phyloP scores from a whole-genome alignment of 345 rosid species.

The Alliaria petiolata region DNA sequence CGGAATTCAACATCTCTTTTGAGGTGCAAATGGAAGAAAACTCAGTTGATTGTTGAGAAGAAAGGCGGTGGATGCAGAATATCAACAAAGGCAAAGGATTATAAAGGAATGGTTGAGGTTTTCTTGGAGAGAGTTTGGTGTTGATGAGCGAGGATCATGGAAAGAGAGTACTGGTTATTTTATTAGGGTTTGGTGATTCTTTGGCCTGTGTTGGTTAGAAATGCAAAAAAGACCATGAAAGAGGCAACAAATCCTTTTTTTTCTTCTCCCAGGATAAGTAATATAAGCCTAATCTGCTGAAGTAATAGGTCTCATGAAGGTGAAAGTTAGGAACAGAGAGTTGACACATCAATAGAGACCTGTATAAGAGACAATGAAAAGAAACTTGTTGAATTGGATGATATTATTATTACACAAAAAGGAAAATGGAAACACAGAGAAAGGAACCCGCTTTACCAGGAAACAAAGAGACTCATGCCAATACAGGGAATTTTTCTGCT shows the following conservation, averaged over 20 bases:
- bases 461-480: neutral
- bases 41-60: slow-evolving; percentile 20
- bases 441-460: neutral
- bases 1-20: slow-evolving; percentile 39
- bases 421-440: neutral
- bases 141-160: slow-evolving; percentile 40
- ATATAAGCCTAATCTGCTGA: neutral
- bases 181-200: slow-evolving; percentile 38
- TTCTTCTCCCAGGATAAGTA: neutral
- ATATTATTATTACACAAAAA: neutral
- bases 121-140: slow-evolving; percentile 66
- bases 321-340: slow-evolving; percentile 28
- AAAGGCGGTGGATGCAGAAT: slow-evolving; percentile 28
- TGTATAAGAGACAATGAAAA: slow-evolving; percentile 12
- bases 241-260: slow-evolving; percentile 26
- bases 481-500: neutral
- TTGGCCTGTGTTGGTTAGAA: slow-evolving; percentile 39
- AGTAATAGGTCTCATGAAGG: slow-evolving; percentile 12
- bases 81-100: slow-evolving; percentile 20
- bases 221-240: slow-evolving; percentile 26
- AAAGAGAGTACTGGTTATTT: slow-evolving; percentile 31
- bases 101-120: slow-evolving; percentile 39
- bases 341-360: slow-evolving; percentile 3
- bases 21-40: slow-evolving; percentile 4
- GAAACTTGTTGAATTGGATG: neutral